These are phyloP conservation scores for Sesbania bispinosa DNA, from an alignment of 306 rosid species.

Conservation along the genomic window DNA sequence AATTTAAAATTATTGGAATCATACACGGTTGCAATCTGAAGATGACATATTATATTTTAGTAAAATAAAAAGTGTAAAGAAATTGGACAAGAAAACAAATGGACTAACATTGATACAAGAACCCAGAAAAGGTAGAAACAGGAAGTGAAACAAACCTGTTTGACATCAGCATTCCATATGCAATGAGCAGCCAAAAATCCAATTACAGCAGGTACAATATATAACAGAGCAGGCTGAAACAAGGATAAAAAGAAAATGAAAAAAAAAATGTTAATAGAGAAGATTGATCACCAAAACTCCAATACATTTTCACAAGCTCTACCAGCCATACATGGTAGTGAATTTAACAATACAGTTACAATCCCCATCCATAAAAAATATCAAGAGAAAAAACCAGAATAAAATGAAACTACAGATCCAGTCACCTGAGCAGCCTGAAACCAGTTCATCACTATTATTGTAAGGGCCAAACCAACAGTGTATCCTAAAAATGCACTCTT, in stretches of 20 bases:
- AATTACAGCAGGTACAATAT: constrained; percentile 76
- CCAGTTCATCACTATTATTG: constrained; percentile 98
- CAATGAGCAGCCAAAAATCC: constrained; percentile 82
- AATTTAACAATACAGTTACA: not conserved
- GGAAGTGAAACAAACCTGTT: constrained; percentile 54
- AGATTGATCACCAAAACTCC: not conserved
- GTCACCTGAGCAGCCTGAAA: constrained; percentile 99
- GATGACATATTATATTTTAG: not conserved
- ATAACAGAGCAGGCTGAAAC: constrained; percentile 78
- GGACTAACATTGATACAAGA: not conserved
- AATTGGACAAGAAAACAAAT: not conserved
- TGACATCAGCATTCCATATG: constrained; percentile 76
- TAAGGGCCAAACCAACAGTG: constrained; percentile 71
- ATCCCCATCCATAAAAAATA: not conserved
- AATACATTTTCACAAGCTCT: not conserved
- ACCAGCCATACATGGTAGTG: not conserved
- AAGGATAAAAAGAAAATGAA: not conserved
- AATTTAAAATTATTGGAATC: too few relatives aligned
- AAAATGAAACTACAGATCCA: constrained; percentile 21
- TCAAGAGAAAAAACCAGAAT: not conserved
- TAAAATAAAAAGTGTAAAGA: constrained; percentile 1
- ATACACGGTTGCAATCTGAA: not conserved
- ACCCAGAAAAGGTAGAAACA: not conserved
- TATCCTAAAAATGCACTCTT: constrained; percentile 95
- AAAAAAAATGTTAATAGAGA: constrained; percentile 15